These are phyloP conservation scores for Lecanoromycetidae sp. DNA, from an alignment of 2,329 filamentous ascomycete species.

Conservation along the genomic window DNA sequence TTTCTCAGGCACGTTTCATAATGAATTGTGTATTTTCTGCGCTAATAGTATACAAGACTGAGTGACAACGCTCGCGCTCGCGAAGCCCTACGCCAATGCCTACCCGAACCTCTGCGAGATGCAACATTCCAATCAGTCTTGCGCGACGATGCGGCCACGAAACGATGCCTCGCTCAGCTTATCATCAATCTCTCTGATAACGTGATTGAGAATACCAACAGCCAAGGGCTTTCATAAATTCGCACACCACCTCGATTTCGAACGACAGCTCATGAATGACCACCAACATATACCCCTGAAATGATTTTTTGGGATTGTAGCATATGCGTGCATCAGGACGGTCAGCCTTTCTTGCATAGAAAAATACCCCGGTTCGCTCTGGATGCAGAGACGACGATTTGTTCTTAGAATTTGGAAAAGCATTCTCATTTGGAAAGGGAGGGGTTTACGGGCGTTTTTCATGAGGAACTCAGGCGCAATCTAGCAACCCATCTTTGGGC, in stretches of 20 bases:
- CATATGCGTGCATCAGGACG: slow-evolving; percentile 13
- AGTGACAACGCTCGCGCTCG: slow-evolving; percentile 93
- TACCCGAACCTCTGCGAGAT: slow-evolving; percentile 95
- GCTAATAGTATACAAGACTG: slow-evolving; percentile 51
- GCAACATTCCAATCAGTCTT: slow-evolving; percentile 94
- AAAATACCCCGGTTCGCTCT: slow-evolving; percentile 15
- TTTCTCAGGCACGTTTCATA: slow-evolving; percentile 66
- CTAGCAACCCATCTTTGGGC: not conserved
- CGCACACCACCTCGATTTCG: not conserved
- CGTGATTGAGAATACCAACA: slow-evolving; percentile 44
- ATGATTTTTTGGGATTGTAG: slow-evolving; percentile 14
- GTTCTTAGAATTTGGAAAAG: slow-evolving; percentile 10
- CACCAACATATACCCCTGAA: slow-evolving; percentile 13
- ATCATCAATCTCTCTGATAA: slow-evolving; percentile 93
- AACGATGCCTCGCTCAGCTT: slow-evolving; percentile 92
- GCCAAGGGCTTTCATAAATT: slow-evolving; percentile 14
- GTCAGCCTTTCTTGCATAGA: slow-evolving; percentile 13
- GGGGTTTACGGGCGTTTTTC: not conserved
- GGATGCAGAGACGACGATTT: slow-evolving; percentile 6
- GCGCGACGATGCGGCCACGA: slow-evolving; percentile 91
- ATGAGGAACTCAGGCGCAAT: not conserved
- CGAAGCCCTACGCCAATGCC: slow-evolving; percentile 87
- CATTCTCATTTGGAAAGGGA: slow-evolving; percentile 6
- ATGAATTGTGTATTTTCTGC: too few relatives aligned
- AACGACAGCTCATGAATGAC: slow-evolving; percentile 11